Base-by-base conservation (phyloP, 2,329 filamentous ascomycete genomes). In the Aspergillus pseudoglaucus region DNA sequence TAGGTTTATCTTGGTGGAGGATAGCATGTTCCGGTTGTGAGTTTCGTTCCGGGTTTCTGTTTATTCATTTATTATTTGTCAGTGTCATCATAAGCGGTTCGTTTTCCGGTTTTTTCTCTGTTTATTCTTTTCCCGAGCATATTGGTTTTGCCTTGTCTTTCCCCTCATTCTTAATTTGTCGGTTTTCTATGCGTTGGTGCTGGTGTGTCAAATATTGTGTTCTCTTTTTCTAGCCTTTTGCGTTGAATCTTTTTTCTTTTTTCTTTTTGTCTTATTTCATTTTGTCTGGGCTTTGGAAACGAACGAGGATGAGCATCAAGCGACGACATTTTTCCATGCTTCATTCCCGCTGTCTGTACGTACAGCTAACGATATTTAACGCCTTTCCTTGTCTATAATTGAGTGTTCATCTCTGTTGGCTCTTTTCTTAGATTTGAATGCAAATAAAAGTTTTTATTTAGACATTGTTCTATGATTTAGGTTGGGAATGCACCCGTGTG, bases 1-100 rank as follows among this genome's bases (percentile, higher is more conserved):
- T 72, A 55, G 61, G 51, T 35, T 47, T 45, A 53, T 58, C 50
- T 58, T 56, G 53, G 56, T 56, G 54, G 52, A 53, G 53, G 58
- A 54, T 50, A 50, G 54, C 55, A 23, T 20, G 18, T 41, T 41
- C 20, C 6, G 10, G 39, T 22, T 41, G 17, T 41, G 18, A 41
- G 12, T 53, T 49, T 57, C 49, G 47, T 55, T 46, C 45, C 27
- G 41, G 46, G 45, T 56, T 44, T 44, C 45, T 50, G 46, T 45
- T 42, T 40, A 10, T 15, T 48, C 44, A 32, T 48, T 42, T 47
- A 25, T 48, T 33, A 44, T 54, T 44, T 48, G 45, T 43, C 45
- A 47, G 45, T 49, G 33, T 45, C 42, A 47, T 4, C 32, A 35
- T 27, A 20, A 46, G 37, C 33, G 22, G 23, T 53, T 42, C 15